phyloP scores from a whole-genome alignment of 2,329 filamentous ascomycete species.

The Diaporthe nobilis region DNA sequence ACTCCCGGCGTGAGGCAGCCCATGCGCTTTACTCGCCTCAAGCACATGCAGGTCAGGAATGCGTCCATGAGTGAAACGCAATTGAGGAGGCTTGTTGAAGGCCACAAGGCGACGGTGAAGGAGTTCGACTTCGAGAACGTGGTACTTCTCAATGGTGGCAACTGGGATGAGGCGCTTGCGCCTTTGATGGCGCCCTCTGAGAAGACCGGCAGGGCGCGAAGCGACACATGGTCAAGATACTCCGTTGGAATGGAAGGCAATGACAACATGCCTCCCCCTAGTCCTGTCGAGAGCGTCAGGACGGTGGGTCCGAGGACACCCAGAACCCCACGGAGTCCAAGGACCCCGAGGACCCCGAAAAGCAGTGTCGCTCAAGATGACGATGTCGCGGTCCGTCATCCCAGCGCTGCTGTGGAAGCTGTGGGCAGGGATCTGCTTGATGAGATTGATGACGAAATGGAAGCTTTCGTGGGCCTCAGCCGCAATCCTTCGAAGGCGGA shows the following conservation, averaged over 20 bases:
- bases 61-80: constrained; percentile 79
- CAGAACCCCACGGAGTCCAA: constrained; percentile 17
- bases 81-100: constrained; percentile 76
- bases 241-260: constrained; percentile 49
- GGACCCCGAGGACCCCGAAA: constrained; percentile 48
- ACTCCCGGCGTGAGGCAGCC: constrained; percentile 64
- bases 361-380: constrained; percentile 39
- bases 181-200: constrained; percentile 68
- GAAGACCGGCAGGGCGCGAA: constrained; percentile 54
- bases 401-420: constrained; percentile 65
- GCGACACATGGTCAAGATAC: constrained; percentile 59
- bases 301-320: constrained; percentile 36
- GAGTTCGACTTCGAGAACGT: constrained; percentile 88
- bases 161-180: constrained; percentile 86
- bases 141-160: constrained; percentile 75
- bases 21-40: constrained; percentile 77
- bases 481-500: constrained; percentile 29
- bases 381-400: constrained; percentile 41
- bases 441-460: constrained; percentile 56
- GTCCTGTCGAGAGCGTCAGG: constrained; percentile 46
- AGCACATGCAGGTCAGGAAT: constrained; percentile 80
- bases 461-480: constrained; percentile 40
- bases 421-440: constrained; percentile 65
- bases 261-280: constrained; percentile 46
- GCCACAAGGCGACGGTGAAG: constrained; percentile 76